Percentiles rank a stretch among this genome's conserved stretches.
Conservation (phyloP, 106 monocot species). For the Dioscorea zingiberensis region DNA sequence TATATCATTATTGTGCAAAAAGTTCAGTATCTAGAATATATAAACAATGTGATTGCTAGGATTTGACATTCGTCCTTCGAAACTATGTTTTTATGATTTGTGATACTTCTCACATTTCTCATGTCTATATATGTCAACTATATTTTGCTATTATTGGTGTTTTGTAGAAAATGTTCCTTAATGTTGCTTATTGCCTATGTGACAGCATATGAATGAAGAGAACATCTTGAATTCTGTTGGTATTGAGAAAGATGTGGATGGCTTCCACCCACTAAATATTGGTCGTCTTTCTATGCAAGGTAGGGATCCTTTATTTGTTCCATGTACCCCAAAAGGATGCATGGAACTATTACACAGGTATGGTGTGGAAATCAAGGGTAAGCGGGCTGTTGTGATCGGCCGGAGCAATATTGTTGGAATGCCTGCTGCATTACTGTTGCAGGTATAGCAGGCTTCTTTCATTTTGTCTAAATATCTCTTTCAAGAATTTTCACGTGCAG, state of each 20-base stretch:
- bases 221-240: constrained; percentile 67
- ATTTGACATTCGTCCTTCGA: no score
- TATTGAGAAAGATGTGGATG: constrained; percentile 97
- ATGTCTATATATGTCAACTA: no score
- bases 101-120: no score
- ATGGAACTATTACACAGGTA: constrained; percentile 78
- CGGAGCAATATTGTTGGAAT: constrained; percentile 97
- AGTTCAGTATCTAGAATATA: no score
- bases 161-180: background rate
- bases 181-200: constrained; percentile 13
- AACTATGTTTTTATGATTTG: no score
- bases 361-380: constrained; percentile 75
- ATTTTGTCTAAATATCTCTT: background rate
- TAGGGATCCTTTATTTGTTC: constrained; percentile 85
- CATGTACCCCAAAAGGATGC: constrained; percentile 97
- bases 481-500: background rate
- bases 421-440: constrained; percentile 83
- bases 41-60: no score
- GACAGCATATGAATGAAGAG: constrained; percentile 88
- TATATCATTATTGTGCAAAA: no score
- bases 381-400: constrained; percentile 89
- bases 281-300: constrained; percentile 96
- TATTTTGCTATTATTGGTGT: background rate
- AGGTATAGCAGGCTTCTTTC: constrained; percentile 34
- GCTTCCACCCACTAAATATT: constrained; percentile 94